phyloP scores from a whole-genome alignment of 768 basidiomycete species.

The Pisolithus microcarpus region DNA sequence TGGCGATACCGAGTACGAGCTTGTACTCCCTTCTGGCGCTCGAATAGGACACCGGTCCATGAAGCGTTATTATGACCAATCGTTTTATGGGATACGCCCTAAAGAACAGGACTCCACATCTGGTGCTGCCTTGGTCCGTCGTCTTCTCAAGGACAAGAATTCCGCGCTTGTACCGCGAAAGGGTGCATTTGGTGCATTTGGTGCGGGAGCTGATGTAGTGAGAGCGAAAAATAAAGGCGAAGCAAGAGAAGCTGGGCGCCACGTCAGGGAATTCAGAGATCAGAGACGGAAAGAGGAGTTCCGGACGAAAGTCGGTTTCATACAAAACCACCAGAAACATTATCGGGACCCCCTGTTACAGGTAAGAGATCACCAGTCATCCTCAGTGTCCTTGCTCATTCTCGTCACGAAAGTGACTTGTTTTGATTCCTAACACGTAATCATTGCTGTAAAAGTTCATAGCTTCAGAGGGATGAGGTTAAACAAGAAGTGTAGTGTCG shows the following conservation, averaged over 20 bases:
- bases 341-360: constrained; percentile 67
- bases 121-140: constrained; percentile 69
- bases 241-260: constrained; percentile 84
- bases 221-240: constrained; percentile 93
- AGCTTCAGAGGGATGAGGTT: no score
- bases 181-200: constrained; percentile 85
- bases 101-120: constrained; percentile 59
- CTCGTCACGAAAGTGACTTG: no score
- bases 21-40: constrained; percentile 87
- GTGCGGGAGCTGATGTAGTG: constrained; percentile 72
- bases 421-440: no score
- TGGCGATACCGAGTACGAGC: constrained; percentile 77
- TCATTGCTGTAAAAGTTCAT: no score
- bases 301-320: constrained; percentile 75
- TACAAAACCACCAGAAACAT: constrained; percentile 84
- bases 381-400: neutral
- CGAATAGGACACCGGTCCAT: constrained; percentile 89
- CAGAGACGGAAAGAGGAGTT: constrained; percentile 72
- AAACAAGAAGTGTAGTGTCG: no score
- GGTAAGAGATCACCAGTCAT: constrained; percentile 24
- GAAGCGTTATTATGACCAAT: constrained; percentile 81
- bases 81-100: constrained; percentile 44
- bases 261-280: constrained; percentile 79
- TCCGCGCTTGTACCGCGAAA: constrained; percentile 76
- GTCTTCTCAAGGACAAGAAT: constrained; percentile 74